Evolutionary conservation across 805 yeast species (phyloP), one percentile per base, ranked within the genome.

Genomic region (Myxozyma neglecta): DNA sequence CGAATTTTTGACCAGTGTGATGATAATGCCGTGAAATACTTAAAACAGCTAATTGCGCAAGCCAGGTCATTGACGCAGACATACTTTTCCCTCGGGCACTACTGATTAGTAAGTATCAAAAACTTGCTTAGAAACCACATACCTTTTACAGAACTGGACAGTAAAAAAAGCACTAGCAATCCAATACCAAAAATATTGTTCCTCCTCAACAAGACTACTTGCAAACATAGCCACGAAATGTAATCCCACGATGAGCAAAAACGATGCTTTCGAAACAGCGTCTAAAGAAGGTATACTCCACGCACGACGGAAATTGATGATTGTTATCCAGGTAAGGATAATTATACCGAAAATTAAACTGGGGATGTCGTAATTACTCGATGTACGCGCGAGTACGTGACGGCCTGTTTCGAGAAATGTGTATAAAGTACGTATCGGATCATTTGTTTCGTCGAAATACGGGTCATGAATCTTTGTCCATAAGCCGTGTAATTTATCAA

Each of bases 111-210:
- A 20, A 24, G 18, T 16, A 35, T 14, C 8, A 20, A 10, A 34
- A 14, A 29, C 29, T n/a, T n/a, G n/a, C n/a, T n/a, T n/a, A n/a
- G n/a, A n/a, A n/a, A 13, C 7, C 18, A 14, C 62, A 32, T 11
- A 56, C 47, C 57, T 53, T 13, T 43, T 14, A 14, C 16, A 9
- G 16, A 64, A 36, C 34, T 64, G 63, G 10, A 47, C 35, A 7
- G 56, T 36, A 13, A 58, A 32, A 18, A 62, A 65, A 0, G 81
- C 79, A 0, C 83, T 77, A 0, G 82, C 72, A 24, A 82, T 76
- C 85, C 90, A 88, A 89, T 96, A 94, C 99, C 99, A 94, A 16
- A 92, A 73, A 71, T 92, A 97, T 71, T 94, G 96, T 71, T 94
- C 99, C 73, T 94, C 99, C 70, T 94, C 99, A 16, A 94, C 88